Percentiles rank a stretch among this genome's conserved stretches.
Conservation (phyloP, 169 alveolate species). For the Eimeria falciformis region DNA sequence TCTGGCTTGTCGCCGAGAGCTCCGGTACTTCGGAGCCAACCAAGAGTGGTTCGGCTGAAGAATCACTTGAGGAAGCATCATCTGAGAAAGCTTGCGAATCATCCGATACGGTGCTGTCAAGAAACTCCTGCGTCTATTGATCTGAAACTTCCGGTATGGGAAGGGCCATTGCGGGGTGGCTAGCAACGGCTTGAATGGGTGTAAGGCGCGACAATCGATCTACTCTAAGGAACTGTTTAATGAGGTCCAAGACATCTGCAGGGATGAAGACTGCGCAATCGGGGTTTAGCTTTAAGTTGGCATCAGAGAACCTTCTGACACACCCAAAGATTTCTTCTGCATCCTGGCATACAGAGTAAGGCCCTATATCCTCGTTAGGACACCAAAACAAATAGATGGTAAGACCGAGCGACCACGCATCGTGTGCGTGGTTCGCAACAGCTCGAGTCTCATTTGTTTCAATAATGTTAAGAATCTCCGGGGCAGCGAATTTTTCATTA, state of each 20-base stretch:
- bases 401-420: conserved; percentile 73
- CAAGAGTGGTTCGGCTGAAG: no score
- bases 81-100: no score
- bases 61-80: no score
- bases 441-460: neutral
- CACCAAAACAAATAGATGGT: conserved; percentile 66
- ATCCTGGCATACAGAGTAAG: no score
- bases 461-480: conserved; percentile 32
- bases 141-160: no score
- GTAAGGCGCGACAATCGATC: conserved; percentile 26
- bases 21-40: no score
- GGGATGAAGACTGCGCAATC: conserved; percentile 18
- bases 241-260: conserved; percentile 1
- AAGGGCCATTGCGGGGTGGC: conserved; percentile 45
- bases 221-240: neutral
- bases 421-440: neutral
- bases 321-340: no score
- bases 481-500: conserved; percentile 30
- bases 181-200: conserved; percentile 22
- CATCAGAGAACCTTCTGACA: no score
- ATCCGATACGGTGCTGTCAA: no score
- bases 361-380: no score
- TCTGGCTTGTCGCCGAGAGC: no score
- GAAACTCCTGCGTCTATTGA: no score
- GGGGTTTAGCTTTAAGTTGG: neutral